A percentile compares a stretch with the other conserved stretches of the same genome.
Conservation (phyloP, 1,139 yeast genomes). For the Zygosaccharomyces sapae region DNA sequence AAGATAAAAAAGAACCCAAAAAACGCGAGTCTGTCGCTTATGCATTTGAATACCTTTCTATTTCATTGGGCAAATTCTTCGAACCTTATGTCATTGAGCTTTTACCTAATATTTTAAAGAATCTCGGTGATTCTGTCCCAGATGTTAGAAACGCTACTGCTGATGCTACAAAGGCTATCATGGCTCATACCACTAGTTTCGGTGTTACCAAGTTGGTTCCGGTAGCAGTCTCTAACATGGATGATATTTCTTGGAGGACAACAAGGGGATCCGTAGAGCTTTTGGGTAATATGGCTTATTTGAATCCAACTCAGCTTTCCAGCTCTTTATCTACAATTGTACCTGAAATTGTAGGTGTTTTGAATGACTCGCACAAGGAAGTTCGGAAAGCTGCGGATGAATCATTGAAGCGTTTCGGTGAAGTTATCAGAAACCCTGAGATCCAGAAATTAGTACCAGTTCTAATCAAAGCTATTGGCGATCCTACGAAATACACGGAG, state of each 20-base stretch:
- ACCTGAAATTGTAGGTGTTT: constrained; percentile 92
- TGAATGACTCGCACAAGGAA: constrained; percentile 93
- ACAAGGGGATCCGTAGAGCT: constrained; percentile 95
- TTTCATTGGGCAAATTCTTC: constrained; percentile 65
- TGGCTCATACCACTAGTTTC: constrained; percentile 86
- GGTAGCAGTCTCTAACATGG: constrained; percentile 76
- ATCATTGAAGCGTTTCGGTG: constrained; percentile 87
- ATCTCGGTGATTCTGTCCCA: constrained; percentile 76
- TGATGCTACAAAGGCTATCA: constrained; percentile 78
- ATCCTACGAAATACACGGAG: constrained; percentile 87
- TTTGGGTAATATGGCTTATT: constrained; percentile 95
- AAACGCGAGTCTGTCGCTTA: constrained; percentile 87
- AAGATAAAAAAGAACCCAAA: constrained; percentile 70
- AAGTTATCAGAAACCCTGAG: constrained; percentile 95
- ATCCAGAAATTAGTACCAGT: constrained; percentile 87
- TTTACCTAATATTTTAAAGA: constrained; percentile 72
- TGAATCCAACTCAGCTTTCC: constrained; percentile 91
- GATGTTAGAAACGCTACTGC: constrained; percentile 91
- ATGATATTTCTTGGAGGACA: constrained; percentile 92
- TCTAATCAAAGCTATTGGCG: constrained; percentile 88
- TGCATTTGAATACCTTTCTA: constrained; percentile 80
- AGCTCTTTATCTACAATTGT: constrained; percentile 83
- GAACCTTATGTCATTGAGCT: constrained; percentile 94
- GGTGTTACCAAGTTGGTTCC: constrained; percentile 93
- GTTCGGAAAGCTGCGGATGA: constrained; percentile 93